Evolutionary conservation across 768 basidiomycete species (phyloP).

Genomic region (Leucocoprinus sp.): DNA sequence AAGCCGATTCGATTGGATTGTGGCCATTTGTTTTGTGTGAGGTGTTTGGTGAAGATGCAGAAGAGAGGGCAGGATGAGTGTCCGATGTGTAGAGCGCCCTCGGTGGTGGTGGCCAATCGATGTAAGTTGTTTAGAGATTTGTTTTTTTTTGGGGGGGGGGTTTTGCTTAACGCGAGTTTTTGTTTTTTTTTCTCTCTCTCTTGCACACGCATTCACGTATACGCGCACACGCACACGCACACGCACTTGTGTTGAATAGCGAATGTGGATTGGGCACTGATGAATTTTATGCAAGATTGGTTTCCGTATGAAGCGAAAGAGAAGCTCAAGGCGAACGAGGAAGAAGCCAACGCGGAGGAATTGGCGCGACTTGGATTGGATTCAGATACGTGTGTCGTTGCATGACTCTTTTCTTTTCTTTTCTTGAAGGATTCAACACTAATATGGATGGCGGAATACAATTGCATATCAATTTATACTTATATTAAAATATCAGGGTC

Average conservation of each 20-base stretch:
- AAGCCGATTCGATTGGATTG: constrained; percentile 82
- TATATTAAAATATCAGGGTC: too few relatives aligned
- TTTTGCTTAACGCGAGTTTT: too few relatives aligned
- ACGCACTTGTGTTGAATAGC: constrained; percentile 28
- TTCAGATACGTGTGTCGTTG: constrained; percentile 36
- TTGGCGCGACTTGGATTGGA: constrained; percentile 56
- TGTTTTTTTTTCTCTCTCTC: too few relatives aligned
- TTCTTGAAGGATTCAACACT: too few relatives aligned
- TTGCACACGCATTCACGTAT: too few relatives aligned
- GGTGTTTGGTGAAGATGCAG: constrained; percentile 89
- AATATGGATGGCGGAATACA: too few relatives aligned
- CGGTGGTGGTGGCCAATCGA: constrained; percentile 68
- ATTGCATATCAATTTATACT: too few relatives aligned
- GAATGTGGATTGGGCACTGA: constrained; percentile 71
- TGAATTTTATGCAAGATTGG: constrained; percentile 89
- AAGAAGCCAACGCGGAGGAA: constrained; percentile 66
- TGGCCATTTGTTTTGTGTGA: constrained; percentile 70
- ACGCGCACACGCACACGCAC: too few relatives aligned
- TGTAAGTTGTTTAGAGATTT: too few relatives aligned
- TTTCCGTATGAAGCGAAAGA: constrained; percentile 76
- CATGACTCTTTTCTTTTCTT: constrained; percentile 27
- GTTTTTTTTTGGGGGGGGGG: too few relatives aligned
- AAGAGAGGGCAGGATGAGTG: constrained; percentile 67
- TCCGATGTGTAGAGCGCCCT: constrained; percentile 76
- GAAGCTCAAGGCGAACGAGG: constrained; percentile 69